Evolutionary conservation across 176 grass and related monocot species (phyloP).

Genomic region (Aegilops bicornis): DNA sequence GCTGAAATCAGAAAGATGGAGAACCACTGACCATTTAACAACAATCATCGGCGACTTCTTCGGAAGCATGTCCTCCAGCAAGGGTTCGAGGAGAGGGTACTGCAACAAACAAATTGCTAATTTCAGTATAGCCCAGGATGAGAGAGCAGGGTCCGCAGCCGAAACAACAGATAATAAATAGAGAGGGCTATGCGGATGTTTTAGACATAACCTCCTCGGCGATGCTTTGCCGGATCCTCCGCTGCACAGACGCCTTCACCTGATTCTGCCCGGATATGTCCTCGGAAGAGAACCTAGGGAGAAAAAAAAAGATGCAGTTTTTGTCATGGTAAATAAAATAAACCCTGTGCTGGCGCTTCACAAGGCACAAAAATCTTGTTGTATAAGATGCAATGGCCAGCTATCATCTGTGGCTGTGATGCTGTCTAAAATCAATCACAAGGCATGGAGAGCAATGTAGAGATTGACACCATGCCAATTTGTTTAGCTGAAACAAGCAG

Average conservation of each 20-base stretch:
- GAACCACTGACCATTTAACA: constrained; percentile 74
- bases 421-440: too few relatives aligned
- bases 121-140: constrained; percentile 2
- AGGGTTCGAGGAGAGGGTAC: constrained; percentile 89
- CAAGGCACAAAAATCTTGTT: neutral
- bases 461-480: too few relatives aligned
- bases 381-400: too few relatives aligned
- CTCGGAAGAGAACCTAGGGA: constrained; percentile 73
- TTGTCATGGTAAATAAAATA: too few relatives aligned
- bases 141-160: neutral
- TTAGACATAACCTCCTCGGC: constrained; percentile 68
- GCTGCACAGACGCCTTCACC: constrained; percentile 88
- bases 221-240: constrained; percentile 86
- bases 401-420: too few relatives aligned
- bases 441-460: too few relatives aligned
- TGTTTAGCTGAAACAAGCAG: too few relatives aligned
- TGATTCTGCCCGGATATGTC: constrained; percentile 99
- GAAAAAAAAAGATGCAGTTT: neutral
- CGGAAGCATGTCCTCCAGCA: constrained; percentile 88
- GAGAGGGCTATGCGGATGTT: neutral
- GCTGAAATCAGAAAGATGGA: neutral
- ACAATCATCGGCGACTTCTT: constrained; percentile 92
- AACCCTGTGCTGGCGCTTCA: too few relatives aligned
- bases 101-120: constrained; percentile 40
- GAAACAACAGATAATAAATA: neutral